Conservation (phyloP, 2,329 filamentous ascomycete species). For the Paramyrothecium roridum region DNA sequence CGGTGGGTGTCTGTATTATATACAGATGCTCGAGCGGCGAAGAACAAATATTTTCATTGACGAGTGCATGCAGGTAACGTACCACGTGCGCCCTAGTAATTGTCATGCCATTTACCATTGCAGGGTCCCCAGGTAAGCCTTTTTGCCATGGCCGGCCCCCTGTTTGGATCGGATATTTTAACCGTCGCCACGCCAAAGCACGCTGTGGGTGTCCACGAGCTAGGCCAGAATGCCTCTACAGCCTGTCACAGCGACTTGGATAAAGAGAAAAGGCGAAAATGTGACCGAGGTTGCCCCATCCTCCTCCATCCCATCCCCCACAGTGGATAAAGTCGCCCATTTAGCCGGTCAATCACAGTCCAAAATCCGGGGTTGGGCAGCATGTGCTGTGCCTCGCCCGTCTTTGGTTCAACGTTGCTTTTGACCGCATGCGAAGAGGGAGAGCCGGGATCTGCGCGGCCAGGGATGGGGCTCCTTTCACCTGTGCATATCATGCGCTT, state of each 20-base stretch:
- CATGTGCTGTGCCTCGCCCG: not conserved
- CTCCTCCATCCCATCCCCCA: too few relatives aligned
- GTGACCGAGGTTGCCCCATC: not conserved
- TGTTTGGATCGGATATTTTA: not conserved
- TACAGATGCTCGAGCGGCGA: not conserved
- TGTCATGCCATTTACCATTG: not conserved
- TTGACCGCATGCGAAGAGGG: not conserved
- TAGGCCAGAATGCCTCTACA: not conserved
- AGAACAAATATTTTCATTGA: not conserved
- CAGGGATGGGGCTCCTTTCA: not conserved
- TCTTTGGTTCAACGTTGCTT: not conserved
- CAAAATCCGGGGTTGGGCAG: not conserved
- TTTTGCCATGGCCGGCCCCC: conserved; percentile 1
- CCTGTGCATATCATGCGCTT: not conserved
- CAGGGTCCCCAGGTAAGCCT: not conserved
- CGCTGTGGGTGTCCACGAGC: not conserved
- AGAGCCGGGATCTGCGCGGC: not conserved
- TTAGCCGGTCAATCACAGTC: not conserved
- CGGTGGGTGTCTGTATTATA: not conserved
- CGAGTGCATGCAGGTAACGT: not conserved
- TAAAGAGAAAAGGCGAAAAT: not conserved
- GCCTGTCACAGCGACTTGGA: not conserved
- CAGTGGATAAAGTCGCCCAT: not conserved
- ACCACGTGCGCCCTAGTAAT: not conserved
- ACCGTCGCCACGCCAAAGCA: not conserved